Evolutionary conservation across 2,329 filamentous ascomycete genomes (phyloP).

Genomic region (Colletotrichum limetticola): DNA sequence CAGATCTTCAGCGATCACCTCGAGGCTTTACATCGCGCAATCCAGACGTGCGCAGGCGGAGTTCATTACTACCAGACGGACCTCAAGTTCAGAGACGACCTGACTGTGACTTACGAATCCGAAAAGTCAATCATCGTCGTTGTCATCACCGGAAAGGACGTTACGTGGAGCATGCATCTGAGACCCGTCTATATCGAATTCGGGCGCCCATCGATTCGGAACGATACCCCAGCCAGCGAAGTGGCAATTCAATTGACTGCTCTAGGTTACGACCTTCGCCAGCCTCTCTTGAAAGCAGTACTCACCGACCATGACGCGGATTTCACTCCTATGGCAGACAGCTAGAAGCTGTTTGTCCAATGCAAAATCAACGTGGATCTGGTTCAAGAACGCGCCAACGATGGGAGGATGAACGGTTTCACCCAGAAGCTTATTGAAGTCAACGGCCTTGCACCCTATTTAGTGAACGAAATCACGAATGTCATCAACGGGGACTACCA

Average conservation of each 20-base stretch:
- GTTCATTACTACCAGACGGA: conserved; percentile 18
- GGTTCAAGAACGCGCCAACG: background rate
- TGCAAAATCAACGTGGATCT: conserved; percentile 7
- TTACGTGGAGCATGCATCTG: conserved; percentile 36
- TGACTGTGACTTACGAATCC: conserved; percentile 31
- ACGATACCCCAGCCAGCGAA: background rate
- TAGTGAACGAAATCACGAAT: background rate
- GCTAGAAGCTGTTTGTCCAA: conserved; percentile 29
- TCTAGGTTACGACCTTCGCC: conserved; percentile 11
- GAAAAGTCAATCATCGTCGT: conserved; percentile 22
- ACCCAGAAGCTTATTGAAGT: background rate
- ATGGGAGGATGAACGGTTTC: background rate
- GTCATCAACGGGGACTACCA: background rate
- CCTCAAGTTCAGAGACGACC: conserved; percentile 23
- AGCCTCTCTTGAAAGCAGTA: conserved; percentile 18
- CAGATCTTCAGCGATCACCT: background rate
- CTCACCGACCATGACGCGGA: background rate
- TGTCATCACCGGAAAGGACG: background rate
- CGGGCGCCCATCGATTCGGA: background rate
- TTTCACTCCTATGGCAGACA: conserved; percentile 1
- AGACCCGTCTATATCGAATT: background rate
- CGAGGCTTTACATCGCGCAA: background rate
- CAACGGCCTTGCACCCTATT: background rate
- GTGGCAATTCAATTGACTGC: background rate
- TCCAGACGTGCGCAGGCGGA: background rate